These are phyloP conservation scores for Lepidium aucheri DNA, from an alignment of 345 rosid species.

Conservation along the genomic window DNA sequence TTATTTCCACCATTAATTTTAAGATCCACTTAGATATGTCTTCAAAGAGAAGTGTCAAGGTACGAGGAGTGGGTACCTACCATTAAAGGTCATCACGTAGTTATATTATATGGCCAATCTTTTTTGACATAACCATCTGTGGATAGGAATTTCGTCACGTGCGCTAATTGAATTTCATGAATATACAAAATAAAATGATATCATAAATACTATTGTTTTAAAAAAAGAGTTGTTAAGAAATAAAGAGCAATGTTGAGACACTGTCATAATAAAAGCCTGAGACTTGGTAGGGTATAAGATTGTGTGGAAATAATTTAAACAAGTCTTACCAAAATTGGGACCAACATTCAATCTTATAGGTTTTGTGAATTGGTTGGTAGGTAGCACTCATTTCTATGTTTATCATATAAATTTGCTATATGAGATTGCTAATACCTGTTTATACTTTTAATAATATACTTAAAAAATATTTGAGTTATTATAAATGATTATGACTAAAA, in stretches of 20 bases:
- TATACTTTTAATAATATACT: background rate
- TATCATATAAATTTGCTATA: background rate
- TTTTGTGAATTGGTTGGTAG: background rate
- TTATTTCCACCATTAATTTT: background rate
- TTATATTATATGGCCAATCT: conserved; percentile 11
- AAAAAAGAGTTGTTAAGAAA: background rate
- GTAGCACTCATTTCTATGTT: background rate
- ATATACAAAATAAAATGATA: background rate
- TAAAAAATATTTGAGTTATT: too few species aligned
- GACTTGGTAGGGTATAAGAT: conserved; percentile 19
- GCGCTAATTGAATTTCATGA: background rate
- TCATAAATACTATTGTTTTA: background rate
- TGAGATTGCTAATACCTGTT: background rate
- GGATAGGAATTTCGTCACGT: conserved; percentile 28
- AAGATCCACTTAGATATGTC: background rate
- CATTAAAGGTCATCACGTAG: conserved; percentile 10
- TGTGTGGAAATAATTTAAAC: conserved; percentile 19
- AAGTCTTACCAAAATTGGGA: conserved; percentile 3
- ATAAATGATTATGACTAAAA: too few species aligned
- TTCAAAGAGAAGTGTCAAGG: conserved; percentile 4
- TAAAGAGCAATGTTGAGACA: conserved; percentile 1
- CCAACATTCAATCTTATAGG: background rate
- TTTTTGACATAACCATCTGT: conserved; percentile 14
- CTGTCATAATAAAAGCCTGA: conserved; percentile 12
- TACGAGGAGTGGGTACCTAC: conserved; percentile 15